Evolutionary conservation across 2,329 filamentous ascomycete species (phyloP), one percentile per base, ranked within the genome.

Genomic region (Periconia sp.): DNA sequence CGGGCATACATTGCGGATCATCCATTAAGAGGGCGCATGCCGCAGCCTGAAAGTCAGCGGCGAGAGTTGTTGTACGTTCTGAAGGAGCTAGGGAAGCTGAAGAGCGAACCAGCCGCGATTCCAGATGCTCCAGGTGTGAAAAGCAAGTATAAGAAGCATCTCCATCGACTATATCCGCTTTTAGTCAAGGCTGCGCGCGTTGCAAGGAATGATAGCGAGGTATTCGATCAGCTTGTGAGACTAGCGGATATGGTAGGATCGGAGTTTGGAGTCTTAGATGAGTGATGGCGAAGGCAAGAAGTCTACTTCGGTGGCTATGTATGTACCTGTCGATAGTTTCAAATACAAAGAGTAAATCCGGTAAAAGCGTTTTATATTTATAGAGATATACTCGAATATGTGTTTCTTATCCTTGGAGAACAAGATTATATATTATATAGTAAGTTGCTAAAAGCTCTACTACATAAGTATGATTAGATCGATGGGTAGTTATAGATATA

Each of bases 1-100:
- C 85, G 89, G 42, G 79, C 86, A 1, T 97, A 95, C 64, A 85
- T 95, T 32, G 88, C 91, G 4, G 94, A 99, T 67, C 92, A 96
- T 63, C 92, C 92, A 1, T 76, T 99, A 15, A 56, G 94, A 11
- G 92, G 94, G 0, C 81, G 85, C 36, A 94, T 95, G 84, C 94
- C 94, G 4, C 89, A 94, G 65, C 92, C 92, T 0, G 76, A 89
- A 4, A 86, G 84, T 7, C 89, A 96, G 61, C 81, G 89, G 30
- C 85, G 82, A 49, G 94, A 96, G 64, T 73, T 99, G 9, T 65
- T 88, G 4, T 87, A 88, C 59, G 78, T 92, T 17, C 74, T 97
- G 13, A 72, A 75, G 35, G 76, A 82, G 32, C 74, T 96, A 23
- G 81, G 88, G 1, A 76, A 78, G 13, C 73, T 97, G 46, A 76